Evolutionary conservation across 306 rosid genomes (phyloP), one percentile per base, ranked within the genome.

Genomic region (Trifolium repens): DNA sequence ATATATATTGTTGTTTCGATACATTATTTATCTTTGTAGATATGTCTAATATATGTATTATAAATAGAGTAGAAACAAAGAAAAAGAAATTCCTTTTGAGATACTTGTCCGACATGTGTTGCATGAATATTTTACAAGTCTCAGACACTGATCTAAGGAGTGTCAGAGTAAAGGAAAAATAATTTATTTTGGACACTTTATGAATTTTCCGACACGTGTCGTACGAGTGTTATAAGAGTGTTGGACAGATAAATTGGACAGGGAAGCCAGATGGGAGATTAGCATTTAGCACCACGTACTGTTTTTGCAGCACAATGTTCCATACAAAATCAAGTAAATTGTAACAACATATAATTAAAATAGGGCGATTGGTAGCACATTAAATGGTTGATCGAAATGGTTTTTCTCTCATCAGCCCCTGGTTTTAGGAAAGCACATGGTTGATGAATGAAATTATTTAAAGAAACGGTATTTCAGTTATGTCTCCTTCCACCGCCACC

Each of bases 321-420:
- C 85, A 83, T 55, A 80, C 74, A 42, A 67, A 69, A 62, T 17
- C 64, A 72, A 50, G 57, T 57, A 12, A 13, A 68, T 5, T 47
- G 54, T 47, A 5, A 72, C 14, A 44, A 44, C 4, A 12, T 9
- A 2, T 43, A 43, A 43, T 43, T 27, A 3, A 27, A 4, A 30
- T 30, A 30, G 34, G 34, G 34, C 34, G 34, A 30, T 30, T 32
- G 5, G 35, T 32, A 32, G 5, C 71, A 16, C 11, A 73, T 66
- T 5, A 8, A 52, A 46, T 75, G 69, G 67, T 37, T 35, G 12
- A 7, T 80, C 30, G 62, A 75, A 53, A 67, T 60, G 86, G 78
- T 78, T 84, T 75, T 67, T 59, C 39, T 49, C 11, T 54, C 5
- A 34, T 30, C 35, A 68, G 85, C 90, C 79, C 81, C 84, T 64